These are phyloP conservation scores for Metarhizium anisopliae DNA, from an alignment of 2,329 filamentous ascomycete genomes.

Conservation along the genomic window DNA sequence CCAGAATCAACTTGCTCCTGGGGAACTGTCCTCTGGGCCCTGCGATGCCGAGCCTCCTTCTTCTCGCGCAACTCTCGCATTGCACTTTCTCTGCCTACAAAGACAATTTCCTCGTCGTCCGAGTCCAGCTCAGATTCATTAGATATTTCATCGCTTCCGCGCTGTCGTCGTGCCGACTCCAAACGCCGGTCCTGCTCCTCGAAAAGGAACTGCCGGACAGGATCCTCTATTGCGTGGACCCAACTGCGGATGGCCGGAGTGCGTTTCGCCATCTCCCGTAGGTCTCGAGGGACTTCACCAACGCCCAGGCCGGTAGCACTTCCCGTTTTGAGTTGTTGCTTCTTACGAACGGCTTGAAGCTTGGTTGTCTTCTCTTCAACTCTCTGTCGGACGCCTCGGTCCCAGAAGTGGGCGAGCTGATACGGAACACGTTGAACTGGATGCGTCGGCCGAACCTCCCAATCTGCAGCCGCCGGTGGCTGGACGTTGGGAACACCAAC, in stretches of 20 bases:
- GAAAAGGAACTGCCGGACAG: constrained; percentile 68
- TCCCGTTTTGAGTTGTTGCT: constrained; percentile 32
- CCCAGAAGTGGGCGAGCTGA: constrained; percentile 81
- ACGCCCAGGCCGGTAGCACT: constrained; percentile 34
- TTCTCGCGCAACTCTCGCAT: constrained; percentile 33
- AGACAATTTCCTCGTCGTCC: constrained; percentile 81
- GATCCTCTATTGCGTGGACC: constrained; percentile 76
- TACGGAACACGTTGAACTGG: constrained; percentile 74
- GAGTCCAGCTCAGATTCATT: constrained; percentile 30
- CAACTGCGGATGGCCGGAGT: constrained; percentile 68
- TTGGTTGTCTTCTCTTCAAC: constrained; percentile 37
- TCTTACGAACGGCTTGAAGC: constrained; percentile 34
- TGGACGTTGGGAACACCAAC: constrained; percentile 78
- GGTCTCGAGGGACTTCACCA: constrained; percentile 65
- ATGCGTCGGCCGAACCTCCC: constrained; percentile 74
- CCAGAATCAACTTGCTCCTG: constrained; percentile 52
- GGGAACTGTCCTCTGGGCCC: constrained; percentile 40
- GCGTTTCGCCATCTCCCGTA: constrained; percentile 74
- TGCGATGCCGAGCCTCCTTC: constrained; percentile 35
- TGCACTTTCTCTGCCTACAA: constrained; percentile 63
- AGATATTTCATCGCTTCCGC: constrained; percentile 10
- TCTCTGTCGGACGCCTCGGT: constrained; percentile 43
- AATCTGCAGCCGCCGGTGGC: constrained; percentile 75
- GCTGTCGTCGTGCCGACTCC: constrained; percentile 12
- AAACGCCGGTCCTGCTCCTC: constrained; percentile 25